Percentiles rank a stretch among this genome's conserved stretches.
Conservation (phyloP, 441 rosid species). For the Rhodomyrtus psidioides region DNA sequence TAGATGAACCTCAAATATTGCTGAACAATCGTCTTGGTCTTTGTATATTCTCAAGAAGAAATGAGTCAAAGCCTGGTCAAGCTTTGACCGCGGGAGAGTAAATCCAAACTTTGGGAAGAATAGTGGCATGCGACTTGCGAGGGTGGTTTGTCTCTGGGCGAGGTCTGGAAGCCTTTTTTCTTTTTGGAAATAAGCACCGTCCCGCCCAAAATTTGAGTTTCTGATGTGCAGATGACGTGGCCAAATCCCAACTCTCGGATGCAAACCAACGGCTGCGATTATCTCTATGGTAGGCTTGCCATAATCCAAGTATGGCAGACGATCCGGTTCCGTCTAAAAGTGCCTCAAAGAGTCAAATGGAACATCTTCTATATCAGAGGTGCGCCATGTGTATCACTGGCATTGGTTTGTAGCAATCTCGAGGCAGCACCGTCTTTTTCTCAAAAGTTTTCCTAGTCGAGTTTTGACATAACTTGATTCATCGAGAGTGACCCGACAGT, state of each 20-base stretch:
- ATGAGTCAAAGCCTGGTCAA: neutral
- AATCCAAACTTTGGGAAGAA: neutral
- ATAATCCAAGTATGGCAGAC: too few species aligned
- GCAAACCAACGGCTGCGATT: too few species aligned
- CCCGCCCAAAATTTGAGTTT: too few species aligned
- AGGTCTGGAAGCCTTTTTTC: neutral
- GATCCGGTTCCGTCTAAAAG: fast-evolving
- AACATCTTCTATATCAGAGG: too few species aligned
- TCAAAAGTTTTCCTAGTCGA: neutral
- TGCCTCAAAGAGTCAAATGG: too few species aligned
- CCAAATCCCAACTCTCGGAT: too few species aligned
- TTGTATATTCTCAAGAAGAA: neutral
- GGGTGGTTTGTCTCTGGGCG: neutral
- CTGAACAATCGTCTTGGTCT: neutral
- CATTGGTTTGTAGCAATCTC: neutral
- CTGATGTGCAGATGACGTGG: too few species aligned
- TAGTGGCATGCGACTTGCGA: too few species aligned
- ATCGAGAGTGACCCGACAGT: neutral
- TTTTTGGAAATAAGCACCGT: too few species aligned
- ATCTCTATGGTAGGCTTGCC: too few species aligned
- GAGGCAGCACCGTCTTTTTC: neutral
- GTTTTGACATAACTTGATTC: fast-evolving
- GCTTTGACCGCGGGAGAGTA: neutral
- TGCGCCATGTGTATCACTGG: neutral
- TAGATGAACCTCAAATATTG: too few species aligned